A percentile compares a stretch with the other conserved stretches of the same genome.
These are phyloP conservation scores for Amphichorda felina DNA, from an alignment of 2,329 filamentous ascomycete species.

Conservation along the genomic window DNA sequence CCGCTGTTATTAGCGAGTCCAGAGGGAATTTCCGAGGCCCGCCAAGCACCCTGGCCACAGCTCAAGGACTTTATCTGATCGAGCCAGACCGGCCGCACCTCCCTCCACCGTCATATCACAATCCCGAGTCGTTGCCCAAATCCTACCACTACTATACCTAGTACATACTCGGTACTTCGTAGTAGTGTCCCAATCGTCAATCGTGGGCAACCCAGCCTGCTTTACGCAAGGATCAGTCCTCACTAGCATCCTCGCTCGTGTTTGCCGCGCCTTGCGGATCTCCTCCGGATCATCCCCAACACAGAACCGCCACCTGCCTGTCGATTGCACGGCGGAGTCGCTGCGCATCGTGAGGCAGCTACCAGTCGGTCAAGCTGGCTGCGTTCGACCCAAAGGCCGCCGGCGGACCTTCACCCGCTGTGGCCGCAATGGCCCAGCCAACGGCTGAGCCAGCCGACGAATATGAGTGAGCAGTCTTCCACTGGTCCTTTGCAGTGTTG, in stretches of 20 bases:
- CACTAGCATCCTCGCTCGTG: too few species aligned
- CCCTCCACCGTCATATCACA: too few species aligned
- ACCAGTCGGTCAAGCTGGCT: constrained; percentile 39
- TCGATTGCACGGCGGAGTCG: not conserved
- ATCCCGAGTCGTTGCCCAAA: too few species aligned
- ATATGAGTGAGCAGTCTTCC: constrained; percentile 44
- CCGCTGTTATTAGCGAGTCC: too few species aligned
- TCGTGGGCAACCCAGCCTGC: too few species aligned
- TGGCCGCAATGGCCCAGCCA: constrained; percentile 60
- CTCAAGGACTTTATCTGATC: not conserved
- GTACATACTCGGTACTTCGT: too few species aligned
- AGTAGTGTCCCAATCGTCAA: too few species aligned
- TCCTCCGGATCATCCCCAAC: not conserved
- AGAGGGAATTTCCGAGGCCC: not conserved
- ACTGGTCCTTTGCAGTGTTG: too few species aligned
- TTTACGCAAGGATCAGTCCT: too few species aligned
- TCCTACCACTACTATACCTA: too few species aligned
- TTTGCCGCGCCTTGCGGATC: too few species aligned
- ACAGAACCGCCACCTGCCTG: not conserved
- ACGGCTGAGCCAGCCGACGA: constrained; percentile 51
- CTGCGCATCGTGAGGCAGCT: not conserved
- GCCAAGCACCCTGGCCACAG: not conserved
- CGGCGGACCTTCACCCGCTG: constrained; percentile 54
- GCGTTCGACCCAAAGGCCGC: constrained; percentile 48
- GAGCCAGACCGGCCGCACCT: too few species aligned